Percentiles rank a stretch among this genome's conserved stretches.
These are phyloP conservation scores for Saccharomyces mikatae DNA, from an alignment of 805 yeast species.

Conservation along the genomic window DNA sequence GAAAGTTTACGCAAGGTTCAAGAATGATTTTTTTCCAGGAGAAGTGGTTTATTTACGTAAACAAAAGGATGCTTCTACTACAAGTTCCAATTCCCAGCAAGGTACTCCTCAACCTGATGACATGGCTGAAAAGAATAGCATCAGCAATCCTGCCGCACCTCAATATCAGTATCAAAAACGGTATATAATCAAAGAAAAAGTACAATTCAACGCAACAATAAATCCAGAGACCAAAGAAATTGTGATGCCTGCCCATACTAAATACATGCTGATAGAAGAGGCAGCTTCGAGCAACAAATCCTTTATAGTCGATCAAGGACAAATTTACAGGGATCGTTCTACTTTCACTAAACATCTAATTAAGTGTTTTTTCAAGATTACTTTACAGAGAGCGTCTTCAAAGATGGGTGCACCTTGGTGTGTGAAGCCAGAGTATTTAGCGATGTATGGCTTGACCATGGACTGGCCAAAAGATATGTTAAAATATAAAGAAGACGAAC, in stretches of 20 bases:
- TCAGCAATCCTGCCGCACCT: not conserved
- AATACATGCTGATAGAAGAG: conserved; percentile 62
- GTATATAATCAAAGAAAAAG: conserved; percentile 74
- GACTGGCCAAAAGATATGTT: conserved; percentile 30
- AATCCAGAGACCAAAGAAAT: conserved; percentile 32
- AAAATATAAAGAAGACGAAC: conserved; percentile 27
- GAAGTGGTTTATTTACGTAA: conserved; percentile 62
- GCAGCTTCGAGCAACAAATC: conserved; percentile 41
- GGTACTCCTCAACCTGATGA: conserved; percentile 17
- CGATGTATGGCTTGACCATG: conserved; percentile 28
- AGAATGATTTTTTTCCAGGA: conserved; percentile 83
- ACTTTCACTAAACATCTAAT: conserved; percentile 84
- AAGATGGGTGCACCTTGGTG: conserved; percentile 96
- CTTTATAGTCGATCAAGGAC: conserved; percentile 61
- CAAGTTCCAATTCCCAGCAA: conserved; percentile 10
- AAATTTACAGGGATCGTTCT: conserved; percentile 74
- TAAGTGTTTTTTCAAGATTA: conserved; percentile 77
- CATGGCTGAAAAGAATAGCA: not conserved
- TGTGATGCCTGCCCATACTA: conserved; percentile 46
- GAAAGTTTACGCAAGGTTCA: conserved; percentile 68
- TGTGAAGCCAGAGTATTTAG: conserved; percentile 58
- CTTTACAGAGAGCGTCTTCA: conserved; percentile 58
- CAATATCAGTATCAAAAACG: conserved; percentile 24
- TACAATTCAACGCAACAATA: conserved; percentile 52
- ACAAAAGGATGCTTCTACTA: conserved; percentile 4